A percentile compares a stretch with the other conserved stretches of the same genome.
Evolutionary conservation across 2,329 filamentous ascomycete genomes (phyloP).

Genomic region (Colletotrichum higginsianum): DNA sequence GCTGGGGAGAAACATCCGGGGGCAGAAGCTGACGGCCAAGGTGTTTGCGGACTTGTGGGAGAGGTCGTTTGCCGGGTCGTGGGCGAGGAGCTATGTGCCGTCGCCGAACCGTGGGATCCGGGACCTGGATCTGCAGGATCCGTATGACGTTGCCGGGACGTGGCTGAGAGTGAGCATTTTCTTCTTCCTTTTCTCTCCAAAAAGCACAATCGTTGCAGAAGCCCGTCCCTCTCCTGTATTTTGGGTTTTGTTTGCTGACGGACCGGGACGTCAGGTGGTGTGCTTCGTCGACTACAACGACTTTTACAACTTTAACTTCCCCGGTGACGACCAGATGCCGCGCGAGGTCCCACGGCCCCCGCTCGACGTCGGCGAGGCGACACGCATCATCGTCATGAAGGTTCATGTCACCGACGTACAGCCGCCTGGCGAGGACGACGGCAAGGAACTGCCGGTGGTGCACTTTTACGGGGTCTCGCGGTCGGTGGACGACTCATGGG

Average conservation of each 20-base stretch:
- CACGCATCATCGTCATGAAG: slow-evolving; percentile 79
- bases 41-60: slow-evolving; percentile 69
- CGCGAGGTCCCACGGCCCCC: slow-evolving; percentile 60
- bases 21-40: slow-evolving; percentile 61
- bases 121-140: slow-evolving; percentile 71
- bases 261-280: slow-evolving; percentile 51
- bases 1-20: slow-evolving; percentile 73
- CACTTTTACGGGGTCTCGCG: slow-evolving; percentile 76
- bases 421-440: slow-evolving; percentile 70
- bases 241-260: neutral
- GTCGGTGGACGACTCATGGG: slow-evolving; percentile 75
- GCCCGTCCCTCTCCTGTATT: too few relatives aligned
- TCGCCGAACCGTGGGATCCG: slow-evolving; percentile 53
- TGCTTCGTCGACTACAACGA: slow-evolving; percentile 78
- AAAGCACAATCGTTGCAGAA: too few relatives aligned
- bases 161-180: slow-evolving; percentile 74
- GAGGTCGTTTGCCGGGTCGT: slow-evolving; percentile 69
- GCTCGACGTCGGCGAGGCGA: slow-evolving; percentile 76
- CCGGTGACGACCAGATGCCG: slow-evolving; percentile 56
- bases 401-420: slow-evolving; percentile 74
- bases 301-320: slow-evolving; percentile 81
- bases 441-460: slow-evolving; percentile 73
- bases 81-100: slow-evolving; percentile 64
- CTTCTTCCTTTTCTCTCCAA: neutral
- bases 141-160: slow-evolving; percentile 79